These are phyloP conservation scores for Cutaneotrichosporon cavernicola DNA, from an alignment of 1,284 basidiomycete species.

Conservation along the genomic window DNA sequence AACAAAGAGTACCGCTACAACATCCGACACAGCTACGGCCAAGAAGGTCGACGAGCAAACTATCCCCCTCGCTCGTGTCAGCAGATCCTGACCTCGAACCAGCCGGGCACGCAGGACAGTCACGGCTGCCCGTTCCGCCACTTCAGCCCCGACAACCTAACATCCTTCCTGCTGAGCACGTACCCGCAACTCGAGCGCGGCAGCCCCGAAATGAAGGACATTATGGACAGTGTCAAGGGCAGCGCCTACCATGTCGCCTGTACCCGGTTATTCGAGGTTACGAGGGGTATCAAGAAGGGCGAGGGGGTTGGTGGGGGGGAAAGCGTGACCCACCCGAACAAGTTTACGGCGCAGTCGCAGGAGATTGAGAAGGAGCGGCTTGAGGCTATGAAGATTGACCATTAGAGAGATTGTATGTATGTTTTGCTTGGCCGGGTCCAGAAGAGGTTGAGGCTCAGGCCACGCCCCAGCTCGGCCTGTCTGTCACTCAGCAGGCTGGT, in stretches of 20 bases:
- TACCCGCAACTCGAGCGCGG: constrained; percentile 63
- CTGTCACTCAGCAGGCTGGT: background rate
- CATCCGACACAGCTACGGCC: constrained; percentile 90
- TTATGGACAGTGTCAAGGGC: constrained; percentile 75
- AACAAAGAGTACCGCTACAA: constrained; percentile 99
- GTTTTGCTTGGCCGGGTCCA: background rate
- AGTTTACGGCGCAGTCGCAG: constrained; percentile 60
- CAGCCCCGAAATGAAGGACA: constrained; percentile 77
- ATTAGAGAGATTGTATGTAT: background rate
- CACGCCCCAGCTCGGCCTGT: background rate
- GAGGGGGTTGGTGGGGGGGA: constrained; percentile 79
- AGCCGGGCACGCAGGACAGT: constrained; percentile 69
- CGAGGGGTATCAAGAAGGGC: constrained; percentile 86
- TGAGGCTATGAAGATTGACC: constrained; percentile 10
- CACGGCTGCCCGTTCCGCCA: constrained; percentile 96
- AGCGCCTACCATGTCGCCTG: constrained; percentile 94
- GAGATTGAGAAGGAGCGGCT: constrained; percentile 45
- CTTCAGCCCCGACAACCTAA: constrained; percentile 80
- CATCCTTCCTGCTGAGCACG: constrained; percentile 69
- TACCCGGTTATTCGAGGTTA: constrained; percentile 94
- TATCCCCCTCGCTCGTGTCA: constrained; percentile 94
- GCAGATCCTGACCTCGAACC: constrained; percentile 77
- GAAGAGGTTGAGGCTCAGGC: background rate
- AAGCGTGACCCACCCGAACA: constrained; percentile 91
- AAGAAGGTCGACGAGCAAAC: constrained; percentile 91